Evolutionary conservation across 2,329 filamentous ascomycete species (phyloP), one percentile per base, ranked within the genome.

Genomic region (Fusarium decemcellulare): DNA sequence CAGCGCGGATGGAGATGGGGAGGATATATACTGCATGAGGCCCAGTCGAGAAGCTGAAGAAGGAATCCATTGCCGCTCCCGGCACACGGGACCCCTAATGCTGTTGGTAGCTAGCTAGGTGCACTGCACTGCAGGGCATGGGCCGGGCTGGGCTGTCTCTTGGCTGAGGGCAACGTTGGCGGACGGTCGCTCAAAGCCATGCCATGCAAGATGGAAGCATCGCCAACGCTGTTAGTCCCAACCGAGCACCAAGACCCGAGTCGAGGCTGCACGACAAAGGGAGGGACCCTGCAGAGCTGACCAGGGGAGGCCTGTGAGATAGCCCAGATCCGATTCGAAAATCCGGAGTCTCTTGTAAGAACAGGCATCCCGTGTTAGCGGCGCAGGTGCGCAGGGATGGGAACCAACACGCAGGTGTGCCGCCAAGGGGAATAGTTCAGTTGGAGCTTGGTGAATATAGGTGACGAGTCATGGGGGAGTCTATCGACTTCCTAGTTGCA

Each of bases 291-390:
- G 23, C 23, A 23, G 23, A 23, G 23, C 40, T 12, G 42, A 18
- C 10, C 42, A 44, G 42, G 42, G 42, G 4, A 44, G 42, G 42
- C 42, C 42, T 44, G 39, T 16, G 18, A 58, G 32, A 23, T 52
- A 32, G 18, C 36, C 46, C 46, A 59, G 61, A 68, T 69, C 66
- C 65, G 68, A 66, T 62, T 67, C 56, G 43, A 54, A 54, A 54
- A 68, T 69, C 65, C 51, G 40, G 65, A 34, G 37, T 54, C 16
- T 9, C 16, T 15, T 27, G 9, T 30, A 29, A 27, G 50, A 14
- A 10, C 27, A 37, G 27, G 39, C 39, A 42, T 42, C 4, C 29
- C n/a, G 37, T 46, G 59, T 29, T 51, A 37, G 40, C 59, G 64
- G 64, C 59, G 48, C 54, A 43, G 16, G 34, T 57, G 23, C 12